Conservation (phyloP, 768 basidiomycete species). For the Tylopilus subfusipes region DNA sequence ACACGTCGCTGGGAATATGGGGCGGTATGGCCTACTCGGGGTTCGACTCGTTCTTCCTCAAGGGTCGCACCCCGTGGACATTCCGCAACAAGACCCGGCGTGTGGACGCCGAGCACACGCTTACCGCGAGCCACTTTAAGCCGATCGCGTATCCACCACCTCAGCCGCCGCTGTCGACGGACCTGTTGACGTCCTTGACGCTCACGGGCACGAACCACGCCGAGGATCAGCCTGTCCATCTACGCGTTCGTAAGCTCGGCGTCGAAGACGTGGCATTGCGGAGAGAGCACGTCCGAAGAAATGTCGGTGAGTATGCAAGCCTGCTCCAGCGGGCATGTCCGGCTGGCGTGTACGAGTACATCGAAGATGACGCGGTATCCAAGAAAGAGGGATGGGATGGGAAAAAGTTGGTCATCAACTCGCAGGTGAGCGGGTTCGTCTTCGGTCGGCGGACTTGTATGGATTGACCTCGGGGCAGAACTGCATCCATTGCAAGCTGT, state of each 20-base stretch:
- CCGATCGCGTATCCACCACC: slow-evolving; percentile 86
- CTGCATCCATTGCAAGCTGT: slow-evolving; percentile 92
- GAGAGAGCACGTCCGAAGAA: slow-evolving; percentile 66
- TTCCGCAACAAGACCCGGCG: slow-evolving; percentile 58
- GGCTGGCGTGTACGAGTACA: slow-evolving; percentile 96
- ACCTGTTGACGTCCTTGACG: slow-evolving; percentile 84
- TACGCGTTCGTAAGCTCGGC: slow-evolving; percentile 54
- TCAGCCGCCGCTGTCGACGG: slow-evolving; percentile 87
- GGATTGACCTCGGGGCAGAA: slow-evolving; percentile 45
- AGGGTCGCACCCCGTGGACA: slow-evolving; percentile 89
- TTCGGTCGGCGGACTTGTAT: not conserved
- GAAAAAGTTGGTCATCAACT: slow-evolving; percentile 92
- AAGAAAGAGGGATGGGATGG: slow-evolving; percentile 64
- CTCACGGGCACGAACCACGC: slow-evolving; percentile 94
- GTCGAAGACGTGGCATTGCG: slow-evolving; percentile 44
- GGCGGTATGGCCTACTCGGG: slow-evolving; percentile 91
- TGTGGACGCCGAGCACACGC: slow-evolving; percentile 70
- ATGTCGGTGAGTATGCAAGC: slow-evolving; percentile 80
- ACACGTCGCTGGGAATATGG: slow-evolving; percentile 70
- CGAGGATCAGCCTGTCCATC: slow-evolving; percentile 93
- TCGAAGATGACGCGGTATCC: slow-evolving; percentile 58
- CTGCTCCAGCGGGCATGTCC: slow-evolving; percentile 89
- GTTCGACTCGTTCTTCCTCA: slow-evolving; percentile 78
- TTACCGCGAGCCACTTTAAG: slow-evolving; percentile 57
- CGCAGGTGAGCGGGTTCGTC: slow-evolving; percentile 58